Conservation (phyloP, 73 alveolate genomes). For the Stentor coeruleus region DNA sequence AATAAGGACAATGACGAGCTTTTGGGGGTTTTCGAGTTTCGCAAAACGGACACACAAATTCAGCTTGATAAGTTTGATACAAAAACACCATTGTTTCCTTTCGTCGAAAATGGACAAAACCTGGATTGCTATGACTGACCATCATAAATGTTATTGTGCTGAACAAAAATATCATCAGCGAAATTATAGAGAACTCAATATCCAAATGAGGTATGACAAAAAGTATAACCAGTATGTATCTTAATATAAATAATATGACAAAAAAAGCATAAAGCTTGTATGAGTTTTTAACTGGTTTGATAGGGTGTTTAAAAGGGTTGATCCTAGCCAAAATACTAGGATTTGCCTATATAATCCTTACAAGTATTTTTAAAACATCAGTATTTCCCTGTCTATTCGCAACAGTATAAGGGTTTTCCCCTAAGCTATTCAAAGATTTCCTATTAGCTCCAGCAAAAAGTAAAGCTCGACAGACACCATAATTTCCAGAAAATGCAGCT, state of each 20-base stretch:
- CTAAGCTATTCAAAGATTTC: not conserved
- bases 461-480: not conserved
- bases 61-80: conserved; percentile 20
- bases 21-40: conserved; percentile 11
- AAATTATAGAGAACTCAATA: not conserved
- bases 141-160: not conserved
- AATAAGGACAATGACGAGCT: conserved; percentile 28
- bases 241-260: not conserved
- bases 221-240: not conserved
- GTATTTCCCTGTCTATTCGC: not conserved
- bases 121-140: conserved; percentile 30
- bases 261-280: not conserved
- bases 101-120: not conserved
- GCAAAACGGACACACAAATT: conserved; percentile 33
- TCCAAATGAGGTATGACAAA: not conserved
- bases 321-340: not conserved
- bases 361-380: not conserved
- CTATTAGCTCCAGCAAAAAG: conserved; percentile 19
- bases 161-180: conserved; percentile 12
- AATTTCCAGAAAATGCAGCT: conserved; percentile 14
- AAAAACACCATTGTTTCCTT: conserved; percentile 1
- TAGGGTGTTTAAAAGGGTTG: not conserved
- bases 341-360: not conserved
- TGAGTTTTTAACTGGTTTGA: conserved; percentile 9
- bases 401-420: not conserved